A percentile compares a stretch with the other conserved stretches of the same genome.
Evolutionary conservation across 352 stramenopile species (phyloP).

Genomic region (Pythium volutum): DNA sequence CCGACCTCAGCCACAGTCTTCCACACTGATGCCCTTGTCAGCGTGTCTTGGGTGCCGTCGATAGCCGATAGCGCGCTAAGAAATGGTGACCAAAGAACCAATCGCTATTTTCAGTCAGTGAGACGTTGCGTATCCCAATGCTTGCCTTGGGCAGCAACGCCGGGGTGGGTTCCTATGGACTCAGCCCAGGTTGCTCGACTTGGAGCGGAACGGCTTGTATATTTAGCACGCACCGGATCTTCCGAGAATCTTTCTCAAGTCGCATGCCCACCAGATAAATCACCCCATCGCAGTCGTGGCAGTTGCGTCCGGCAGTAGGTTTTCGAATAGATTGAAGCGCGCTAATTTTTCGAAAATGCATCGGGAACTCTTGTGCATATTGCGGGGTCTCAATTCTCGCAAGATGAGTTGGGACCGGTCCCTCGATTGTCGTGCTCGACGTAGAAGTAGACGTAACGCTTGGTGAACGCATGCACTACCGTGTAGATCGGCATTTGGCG

Average conservation of each 20-base stretch:
- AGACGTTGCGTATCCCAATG: not conserved
- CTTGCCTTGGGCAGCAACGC: not conserved
- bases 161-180: not conserved
- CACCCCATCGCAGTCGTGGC: not conserved
- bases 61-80: not conserved
- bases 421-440: too few species aligned
- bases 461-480: too few species aligned
- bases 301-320: too few species aligned
- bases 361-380: too few species aligned
- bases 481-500: too few species aligned
- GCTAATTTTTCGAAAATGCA: too few species aligned
- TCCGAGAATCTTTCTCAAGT: not conserved
- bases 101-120: conserved; percentile 11
- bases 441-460: too few species aligned
- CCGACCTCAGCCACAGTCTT: not conserved
- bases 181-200: not conserved
- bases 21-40: not conserved
- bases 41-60: not conserved
- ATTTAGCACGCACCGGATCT: not conserved
- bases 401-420: too few species aligned
- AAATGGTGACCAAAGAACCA: not conserved
- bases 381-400: too few species aligned
- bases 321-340: too few species aligned
- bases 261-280: not conserved
- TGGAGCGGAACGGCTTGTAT: not conserved